Evolutionary conservation across 371 early-diverging fungal genomes (phyloP), one percentile per base, ranked within the genome.

Genomic region (Apophysomyces elegans): DNA sequence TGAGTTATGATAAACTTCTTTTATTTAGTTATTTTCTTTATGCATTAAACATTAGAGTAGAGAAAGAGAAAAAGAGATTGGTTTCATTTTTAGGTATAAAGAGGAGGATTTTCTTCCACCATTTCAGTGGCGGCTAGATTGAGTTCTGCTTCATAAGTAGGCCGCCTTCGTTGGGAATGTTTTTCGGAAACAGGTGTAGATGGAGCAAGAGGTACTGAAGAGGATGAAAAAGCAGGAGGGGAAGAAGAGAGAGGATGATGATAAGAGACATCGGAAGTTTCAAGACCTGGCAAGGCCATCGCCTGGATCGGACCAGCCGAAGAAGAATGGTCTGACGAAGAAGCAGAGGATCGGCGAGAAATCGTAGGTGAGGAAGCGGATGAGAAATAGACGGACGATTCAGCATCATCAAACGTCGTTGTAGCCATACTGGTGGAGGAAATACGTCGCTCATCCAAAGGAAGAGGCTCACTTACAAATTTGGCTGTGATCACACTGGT

Each of bases 311-410:
- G 7, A 21, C 21, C 54, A 7, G 32, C 32, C 32, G 32, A 26
- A 26, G 32, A 26, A 26, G 32, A 26, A 26, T 26, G 32, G 3
- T 26, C 32, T 26, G 32, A 26, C 32, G 32, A 26, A 26, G 54
- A 50, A 21, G 54, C 16, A 5, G 54, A 50, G 7, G 54, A 50
- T 50, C 54, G 54, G 21, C 54, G 54, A 8, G 54, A 50, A 11
- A 9, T 26, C n/a, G 54, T 18, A 7, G 54, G 54, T 18, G 54
- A 50, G 8, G 54, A 50, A 7, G 54, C 21, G 18, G 71, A 71
- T n/a, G 71, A 71, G 54, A 71, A 71, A 50, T 71, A 71, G 2
- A 71, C 47, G 13, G 65, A 65, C 6, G 70, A 70, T 62, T 70
- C 70, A n/a, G 56, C 62, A 21, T 66, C 71, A 16, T 61, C 47